phyloP scores from a whole-genome alignment of 495 filamentous ascomycete genomes.

The Neurospora sp. region DNA sequence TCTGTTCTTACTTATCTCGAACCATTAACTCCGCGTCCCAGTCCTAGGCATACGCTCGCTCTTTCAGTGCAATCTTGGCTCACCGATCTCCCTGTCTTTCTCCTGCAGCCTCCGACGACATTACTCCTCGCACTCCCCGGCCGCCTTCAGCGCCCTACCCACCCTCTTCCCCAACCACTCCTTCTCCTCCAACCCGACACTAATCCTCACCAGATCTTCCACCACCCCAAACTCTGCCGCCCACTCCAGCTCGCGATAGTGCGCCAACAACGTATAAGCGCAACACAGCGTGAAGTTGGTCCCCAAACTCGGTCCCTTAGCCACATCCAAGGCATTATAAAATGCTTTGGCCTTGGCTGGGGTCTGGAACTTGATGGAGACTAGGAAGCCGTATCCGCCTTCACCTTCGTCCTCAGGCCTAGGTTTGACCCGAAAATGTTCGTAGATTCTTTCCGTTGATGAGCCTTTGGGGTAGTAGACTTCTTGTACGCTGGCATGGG shows the following conservation, averaged over 20 bases:
- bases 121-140: not conserved
- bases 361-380: conserved; percentile 12
- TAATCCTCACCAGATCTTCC: conserved; percentile 22
- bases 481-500: not conserved
- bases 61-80: not conserved
- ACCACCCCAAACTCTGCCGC: conserved; percentile 19
- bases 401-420: rapidly evolving
- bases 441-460: conserved; percentile 8
- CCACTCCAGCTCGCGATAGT: conserved; percentile 17
- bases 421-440: not conserved
- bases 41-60: not conserved
- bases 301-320: conserved; percentile 22
- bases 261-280: conserved; percentile 18
- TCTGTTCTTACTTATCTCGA: not conserved
- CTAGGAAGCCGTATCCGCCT: conserved; percentile 13
- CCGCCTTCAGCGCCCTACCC: conserved; percentile 4
- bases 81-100: not conserved
- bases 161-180: conserved; percentile 15
- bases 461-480: conserved; percentile 17
- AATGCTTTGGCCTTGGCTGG: conserved; percentile 9
- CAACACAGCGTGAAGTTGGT: conserved; percentile 23
- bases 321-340: conserved; percentile 14
- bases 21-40: too few relatives aligned
- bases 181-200: conserved; percentile 18
- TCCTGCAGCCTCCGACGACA: not conserved